Conservation (phyloP, 192 early-diverging fungal genomes). For the Backusella mclennaniae region DNA sequence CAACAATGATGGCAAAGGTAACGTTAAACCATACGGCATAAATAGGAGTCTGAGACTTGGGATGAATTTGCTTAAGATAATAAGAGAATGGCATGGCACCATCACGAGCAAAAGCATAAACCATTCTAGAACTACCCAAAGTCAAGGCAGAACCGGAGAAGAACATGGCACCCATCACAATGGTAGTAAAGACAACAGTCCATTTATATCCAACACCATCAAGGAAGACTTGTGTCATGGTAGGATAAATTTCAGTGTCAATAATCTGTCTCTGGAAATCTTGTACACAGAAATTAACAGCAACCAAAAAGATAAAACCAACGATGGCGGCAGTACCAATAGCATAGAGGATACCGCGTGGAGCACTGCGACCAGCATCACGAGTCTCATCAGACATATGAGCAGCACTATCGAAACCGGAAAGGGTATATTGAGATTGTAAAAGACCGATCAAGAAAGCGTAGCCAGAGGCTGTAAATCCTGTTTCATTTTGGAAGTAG, state of each 20-base stretch:
- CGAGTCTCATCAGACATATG: constrained; percentile 51
- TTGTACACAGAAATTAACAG: constrained; percentile 45
- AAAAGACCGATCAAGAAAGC: constrained; percentile 51
- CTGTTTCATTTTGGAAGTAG: constrained; percentile 49
- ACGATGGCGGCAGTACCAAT: constrained; percentile 31
- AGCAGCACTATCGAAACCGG: constrained; percentile 45
- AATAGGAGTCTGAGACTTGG: constrained; percentile 38
- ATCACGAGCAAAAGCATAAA: constrained; percentile 52
- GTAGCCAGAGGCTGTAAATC: constrained; percentile 45
- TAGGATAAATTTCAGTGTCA: constrained; percentile 25
- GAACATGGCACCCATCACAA: constrained; percentile 49
- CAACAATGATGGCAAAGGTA: constrained; percentile 43
- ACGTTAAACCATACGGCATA: constrained; percentile 48
- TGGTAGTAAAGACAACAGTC: constrained; percentile 41
- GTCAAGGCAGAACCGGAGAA: constrained; percentile 50
- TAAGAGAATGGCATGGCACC: constrained; percentile 44
- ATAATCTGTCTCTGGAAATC: constrained; percentile 42
- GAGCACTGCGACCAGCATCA: constrained; percentile 40
- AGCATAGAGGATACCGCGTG: constrained; percentile 47
- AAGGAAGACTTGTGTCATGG: constrained; percentile 42
- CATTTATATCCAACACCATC: constrained; percentile 43
- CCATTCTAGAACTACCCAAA: constrained; percentile 49
- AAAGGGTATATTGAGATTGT: constrained; percentile 56
- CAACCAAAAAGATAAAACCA: constrained; percentile 47
- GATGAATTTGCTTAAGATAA: constrained; percentile 36